Evolutionary conservation across 176 grass and related monocot genomes (phyloP).

Genomic region (Eremochloa ophiuroides): DNA sequence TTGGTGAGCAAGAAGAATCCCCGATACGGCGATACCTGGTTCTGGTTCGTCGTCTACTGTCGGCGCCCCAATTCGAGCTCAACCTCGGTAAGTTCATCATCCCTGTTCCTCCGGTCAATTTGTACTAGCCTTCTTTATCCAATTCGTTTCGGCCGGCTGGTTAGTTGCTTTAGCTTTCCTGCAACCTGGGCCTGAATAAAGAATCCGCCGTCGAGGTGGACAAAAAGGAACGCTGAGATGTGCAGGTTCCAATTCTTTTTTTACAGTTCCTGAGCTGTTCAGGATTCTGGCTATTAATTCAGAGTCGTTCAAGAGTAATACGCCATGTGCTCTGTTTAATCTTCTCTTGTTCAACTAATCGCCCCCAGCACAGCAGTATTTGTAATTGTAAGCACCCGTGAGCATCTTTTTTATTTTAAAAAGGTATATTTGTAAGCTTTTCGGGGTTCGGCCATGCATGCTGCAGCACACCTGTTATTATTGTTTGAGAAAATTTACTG

Average conservation of each 20-base stretch:
- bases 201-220: not conserved
- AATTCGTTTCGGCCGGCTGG: not conserved
- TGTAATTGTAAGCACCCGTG: no score
- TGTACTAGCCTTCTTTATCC: not conserved
- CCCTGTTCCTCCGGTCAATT: not conserved
- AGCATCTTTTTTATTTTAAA: no score
- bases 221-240: not conserved
- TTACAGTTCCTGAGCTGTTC: not conserved
- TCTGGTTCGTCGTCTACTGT: not conserved
- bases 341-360: not conserved
- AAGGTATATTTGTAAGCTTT: no score
- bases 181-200: not conserved
- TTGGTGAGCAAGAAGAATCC: not conserved
- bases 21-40: no score
- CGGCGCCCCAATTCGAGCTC: not conserved
- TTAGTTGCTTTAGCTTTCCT: not conserved
- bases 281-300: not conserved
- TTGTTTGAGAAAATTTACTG: no score
- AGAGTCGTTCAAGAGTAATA: not conserved
- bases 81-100: not conserved
- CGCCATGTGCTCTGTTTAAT: not conserved
- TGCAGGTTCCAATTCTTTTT: not conserved
- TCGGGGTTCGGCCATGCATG: not conserved
- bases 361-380: no score
- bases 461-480: no score